Evolutionary conservation across 2,329 filamentous ascomycete genomes (phyloP), one percentile per base, ranked within the genome.

Genomic region (Penicillium sp.): DNA sequence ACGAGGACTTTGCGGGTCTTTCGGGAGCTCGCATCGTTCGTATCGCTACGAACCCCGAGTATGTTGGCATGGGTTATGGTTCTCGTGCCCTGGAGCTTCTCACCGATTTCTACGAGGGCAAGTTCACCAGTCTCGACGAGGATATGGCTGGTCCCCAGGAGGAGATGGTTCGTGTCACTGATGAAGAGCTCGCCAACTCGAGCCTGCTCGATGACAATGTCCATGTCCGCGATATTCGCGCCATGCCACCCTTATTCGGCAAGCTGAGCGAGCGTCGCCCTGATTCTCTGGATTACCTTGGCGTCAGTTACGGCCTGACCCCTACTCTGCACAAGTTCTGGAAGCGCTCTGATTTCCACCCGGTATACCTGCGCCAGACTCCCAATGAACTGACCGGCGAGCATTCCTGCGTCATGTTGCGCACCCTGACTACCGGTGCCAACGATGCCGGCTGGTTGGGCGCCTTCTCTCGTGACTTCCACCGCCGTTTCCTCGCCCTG

Each of bases 361-460:
- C 95, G 0, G 92, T 99, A 0, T 99, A 99, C 73, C 85, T 99
- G 15, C 87, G 95, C 37, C 95, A 99, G 81, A 99, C 96, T 2
- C 85, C 95, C 56, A 99, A 98, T 75, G 95, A 98, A 60, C 84
- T 99, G 50, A 99, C 96, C 0, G 95, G 95, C 59, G 95, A 99
- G 79, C 95, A 99, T 76, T 97, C 95, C 0, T 97, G 93, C 75
- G 94, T 99, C 30, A 99, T 99, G 96, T 85, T 99, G 53, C 88
- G 92, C 60, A 91, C 93, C 1, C 84, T 99, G 2, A 77, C 82
- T 55, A 78, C 79, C 0, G 80, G 81, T 28, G 75, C 79, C 30
- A 88, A 88, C 45, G 92, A 97, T 68, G 83, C 83, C 60, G 88
- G 86, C 71, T 98, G 95, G 95, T 88, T 98, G 0, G 92, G 91